These are phyloP conservation scores for Aaosphaeria pasadenensis DNA, from an alignment of 2,329 filamentous ascomycete species.

Conservation along the genomic window DNA sequence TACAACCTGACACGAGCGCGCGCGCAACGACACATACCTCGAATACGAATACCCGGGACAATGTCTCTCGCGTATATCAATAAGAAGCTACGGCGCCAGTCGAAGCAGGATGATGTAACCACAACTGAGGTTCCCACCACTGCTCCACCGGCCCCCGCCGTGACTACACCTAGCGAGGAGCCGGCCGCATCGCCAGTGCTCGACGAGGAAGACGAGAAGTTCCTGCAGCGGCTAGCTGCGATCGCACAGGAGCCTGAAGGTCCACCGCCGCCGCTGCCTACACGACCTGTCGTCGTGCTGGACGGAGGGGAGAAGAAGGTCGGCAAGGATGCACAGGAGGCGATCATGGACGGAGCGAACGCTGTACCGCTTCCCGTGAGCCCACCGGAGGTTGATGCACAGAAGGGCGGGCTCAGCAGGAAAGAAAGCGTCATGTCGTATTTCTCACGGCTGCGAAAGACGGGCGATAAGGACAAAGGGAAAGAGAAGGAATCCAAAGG, in stretches of 20 bases:
- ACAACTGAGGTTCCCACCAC: conserved; percentile 13
- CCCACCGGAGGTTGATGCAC: conserved; percentile 38
- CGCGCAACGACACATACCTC: not conserved
- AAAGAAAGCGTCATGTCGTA: conserved; percentile 39
- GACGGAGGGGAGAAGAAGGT: conserved; percentile 33
- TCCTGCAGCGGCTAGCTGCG: conserved; percentile 51
- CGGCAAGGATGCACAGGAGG: conserved; percentile 45
- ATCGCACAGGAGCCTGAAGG: conserved; percentile 40
- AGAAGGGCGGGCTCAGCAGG: conserved; percentile 26
- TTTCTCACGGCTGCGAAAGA: conserved; percentile 30
- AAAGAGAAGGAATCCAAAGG: conserved; percentile 25
- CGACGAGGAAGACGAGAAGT: conserved; percentile 61
- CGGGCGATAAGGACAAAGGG: conserved; percentile 27
- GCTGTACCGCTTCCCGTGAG: conserved; percentile 51
- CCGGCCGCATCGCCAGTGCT: conserved; percentile 44
- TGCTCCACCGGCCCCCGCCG: conserved; percentile 1
- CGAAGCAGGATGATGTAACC: conserved; percentile 22
- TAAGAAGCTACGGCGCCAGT: conserved; percentile 31
- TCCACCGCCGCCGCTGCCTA: conserved; percentile 42
- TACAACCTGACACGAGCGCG: too few species aligned
- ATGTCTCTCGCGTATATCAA: conserved; percentile 30
- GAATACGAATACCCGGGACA: not conserved
- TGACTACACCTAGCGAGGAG: conserved; percentile 17
- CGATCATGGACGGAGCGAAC: conserved; percentile 45
- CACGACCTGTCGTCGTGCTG: conserved; percentile 28